phyloP scores from a whole-genome alignment of 2,329 filamentous ascomycete genomes.

The Sporothrix brasiliensis region DNA sequence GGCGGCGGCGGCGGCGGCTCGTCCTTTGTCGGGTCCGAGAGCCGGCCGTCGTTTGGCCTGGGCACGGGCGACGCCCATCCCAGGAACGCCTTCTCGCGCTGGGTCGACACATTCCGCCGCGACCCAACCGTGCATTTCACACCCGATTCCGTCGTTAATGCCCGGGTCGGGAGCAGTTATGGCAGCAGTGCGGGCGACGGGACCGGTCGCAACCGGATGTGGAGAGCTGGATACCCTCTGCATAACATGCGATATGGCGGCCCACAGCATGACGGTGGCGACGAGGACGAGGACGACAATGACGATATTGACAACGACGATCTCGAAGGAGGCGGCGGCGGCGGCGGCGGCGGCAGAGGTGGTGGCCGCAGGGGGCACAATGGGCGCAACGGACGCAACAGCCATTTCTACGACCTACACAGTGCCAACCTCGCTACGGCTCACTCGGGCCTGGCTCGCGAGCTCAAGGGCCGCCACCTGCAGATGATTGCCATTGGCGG shows the following conservation, averaged over 20 bases:
- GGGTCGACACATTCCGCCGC: slow-evolving; percentile 65
- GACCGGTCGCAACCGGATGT: neutral
- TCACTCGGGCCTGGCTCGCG: slow-evolving; percentile 72
- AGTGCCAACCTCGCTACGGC: slow-evolving; percentile 72
- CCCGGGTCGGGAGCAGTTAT: slow-evolving; percentile 33
- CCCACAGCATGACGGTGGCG: slow-evolving; percentile 2
- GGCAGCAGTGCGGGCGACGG: slow-evolving; percentile 25
- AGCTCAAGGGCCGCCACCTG: slow-evolving; percentile 80
- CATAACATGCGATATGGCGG: slow-evolving; percentile 27
- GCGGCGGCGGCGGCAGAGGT: neutral
- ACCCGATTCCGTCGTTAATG: slow-evolving; percentile 45
- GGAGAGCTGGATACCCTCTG: slow-evolving; percentile 25
- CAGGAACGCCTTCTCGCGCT: slow-evolving; percentile 40
- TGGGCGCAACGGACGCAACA: slow-evolving; percentile 25
- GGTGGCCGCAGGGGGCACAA: neutral
- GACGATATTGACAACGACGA: neutral
- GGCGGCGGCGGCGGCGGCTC: slow-evolving; percentile 11
- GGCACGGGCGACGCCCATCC: slow-evolving; percentile 29
- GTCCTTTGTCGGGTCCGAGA: slow-evolving; percentile 2
- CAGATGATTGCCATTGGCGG: slow-evolving; percentile 98
- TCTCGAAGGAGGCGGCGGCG: slow-evolving; percentile 1
- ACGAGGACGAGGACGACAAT: neutral
- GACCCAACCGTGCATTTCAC: slow-evolving; percentile 58
- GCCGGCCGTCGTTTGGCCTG: slow-evolving; percentile 34
- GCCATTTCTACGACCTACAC: slow-evolving; percentile 59